Conservation (phyloP, 1,139 yeast genomes). For the Blastobotrys arbuscula region DNA sequence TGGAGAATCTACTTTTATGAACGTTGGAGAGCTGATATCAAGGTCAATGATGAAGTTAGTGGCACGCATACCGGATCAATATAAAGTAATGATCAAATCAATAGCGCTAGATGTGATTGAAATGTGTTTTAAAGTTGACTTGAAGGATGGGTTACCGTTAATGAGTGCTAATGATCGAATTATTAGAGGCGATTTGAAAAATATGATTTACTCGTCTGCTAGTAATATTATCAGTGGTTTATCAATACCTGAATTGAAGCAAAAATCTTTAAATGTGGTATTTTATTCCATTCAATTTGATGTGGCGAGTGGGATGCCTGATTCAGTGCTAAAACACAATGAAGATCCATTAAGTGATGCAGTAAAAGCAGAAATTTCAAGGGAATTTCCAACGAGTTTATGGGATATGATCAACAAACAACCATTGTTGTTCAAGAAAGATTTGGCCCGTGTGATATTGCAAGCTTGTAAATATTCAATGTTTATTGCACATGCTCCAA, state of each 20-base stretch:
- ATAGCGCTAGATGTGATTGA: conserved; percentile 4
- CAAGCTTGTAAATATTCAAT: conserved; percentile 15
- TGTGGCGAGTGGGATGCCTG: conserved; percentile 20
- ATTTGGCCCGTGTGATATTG: conserved; percentile 14
- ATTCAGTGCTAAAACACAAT: conserved; percentile 13
- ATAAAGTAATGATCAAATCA: background rate
- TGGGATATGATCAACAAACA: conserved; percentile 16
- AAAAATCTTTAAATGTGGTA: conserved; percentile 13
- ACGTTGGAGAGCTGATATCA: conserved; percentile 8
- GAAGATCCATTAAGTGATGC: background rate
- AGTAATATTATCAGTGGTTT: conserved; percentile 7
- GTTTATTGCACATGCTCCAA: conserved; percentile 22
- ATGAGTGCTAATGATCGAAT: conserved; percentile 8
- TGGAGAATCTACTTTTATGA: background rate
- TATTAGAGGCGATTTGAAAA: conserved; percentile 12
- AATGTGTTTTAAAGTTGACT: conserved; percentile 6
- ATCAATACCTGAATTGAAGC: conserved; percentile 7
- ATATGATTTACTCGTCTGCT: conserved; percentile 4
- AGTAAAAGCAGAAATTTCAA: conserved; percentile 18
- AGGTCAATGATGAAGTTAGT: conserved; percentile 5
- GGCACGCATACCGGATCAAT: conserved; percentile 4
- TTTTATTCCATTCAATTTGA: conserved; percentile 15
- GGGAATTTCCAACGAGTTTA: conserved; percentile 15
- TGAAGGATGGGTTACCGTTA: conserved; percentile 9
- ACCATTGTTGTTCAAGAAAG: conserved; percentile 13